Base-by-base conservation (phyloP, 495 filamentous ascomycete genomes). In the Echria macrotheca region DNA sequence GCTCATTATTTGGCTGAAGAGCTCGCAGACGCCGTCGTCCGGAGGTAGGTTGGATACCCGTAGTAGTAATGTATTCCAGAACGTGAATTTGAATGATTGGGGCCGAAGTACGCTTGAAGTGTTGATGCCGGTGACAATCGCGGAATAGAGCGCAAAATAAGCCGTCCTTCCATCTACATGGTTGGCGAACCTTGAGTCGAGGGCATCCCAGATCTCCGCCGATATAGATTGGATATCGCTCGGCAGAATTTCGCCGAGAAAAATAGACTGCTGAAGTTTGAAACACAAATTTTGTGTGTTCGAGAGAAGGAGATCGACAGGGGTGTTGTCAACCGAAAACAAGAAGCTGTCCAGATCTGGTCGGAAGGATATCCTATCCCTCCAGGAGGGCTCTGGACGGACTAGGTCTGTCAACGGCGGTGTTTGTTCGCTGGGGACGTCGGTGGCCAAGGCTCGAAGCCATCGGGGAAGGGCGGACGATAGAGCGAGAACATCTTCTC, bases 41-140 rank as follows among this genome's bases (percentile, higher is more conserved):
- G 31, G 26, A 6, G 52, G 49, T 5, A 58, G 49, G 9, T 31
- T 47, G 17, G 50, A 46, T 22, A 58, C 47, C 9, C 45, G 50
- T 7, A 14, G 4, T 15, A 63, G 37, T 10, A 63, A 11, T 1
- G 41, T 36, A 11, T 49, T 49, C 60, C 60, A 63, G 14, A 56
- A 56, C 3, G 6, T 18, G 2, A 24, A 12, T 14, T 40, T 44
- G n/a, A 61, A 21, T 5, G 53, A 7, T 15, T 8, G 3, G n/a
- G 49, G 50, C 8, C 48, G 19, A 17, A 58, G 51, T 4, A 57
- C 53, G 5, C 23, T 41, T 5, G 61, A 64, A 28, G 23, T 47
- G 5, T 53, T 32, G 4, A 50, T 19, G 4, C 53, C 61, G 9
- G 37, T 14, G 8, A 60, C 10, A n/a, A 65, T 38, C 14, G 54